These are phyloP conservation scores for Macrolepiota dolichaula DNA, from an alignment of 768 basidiomycete species.

Conservation along the genomic window DNA sequence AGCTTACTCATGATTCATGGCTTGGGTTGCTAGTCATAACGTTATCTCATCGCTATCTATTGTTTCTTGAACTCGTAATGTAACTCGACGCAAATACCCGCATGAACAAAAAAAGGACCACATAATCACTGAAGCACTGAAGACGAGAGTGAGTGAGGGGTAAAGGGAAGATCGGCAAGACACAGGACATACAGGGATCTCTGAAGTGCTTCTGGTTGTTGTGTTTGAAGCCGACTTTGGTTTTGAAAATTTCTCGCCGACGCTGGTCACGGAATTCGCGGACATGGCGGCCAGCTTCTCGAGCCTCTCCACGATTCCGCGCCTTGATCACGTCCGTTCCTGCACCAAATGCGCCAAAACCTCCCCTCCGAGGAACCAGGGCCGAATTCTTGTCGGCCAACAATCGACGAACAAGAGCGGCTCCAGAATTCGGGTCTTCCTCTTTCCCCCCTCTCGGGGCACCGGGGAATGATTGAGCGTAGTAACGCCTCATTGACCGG, in stretches of 20 bases:
- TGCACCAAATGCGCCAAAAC: slow-evolving; percentile 80
- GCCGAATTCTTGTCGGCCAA: slow-evolving; percentile 82
- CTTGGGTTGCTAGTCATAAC: slow-evolving; percentile 1
- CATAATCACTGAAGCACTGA: slow-evolving; percentile 29
- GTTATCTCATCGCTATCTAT: neutral
- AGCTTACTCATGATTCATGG: slow-evolving; percentile 6
- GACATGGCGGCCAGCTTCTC: slow-evolving; percentile 85
- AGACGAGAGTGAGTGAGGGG: neutral
- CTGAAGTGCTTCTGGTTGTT: slow-evolving; percentile 90
- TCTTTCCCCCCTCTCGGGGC: slow-evolving; percentile 34
- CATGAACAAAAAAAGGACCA: neutral
- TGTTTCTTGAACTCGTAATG: slow-evolving; percentile 10
- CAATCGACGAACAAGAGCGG: slow-evolving; percentile 71
- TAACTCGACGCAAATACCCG: slow-evolving; percentile 13
- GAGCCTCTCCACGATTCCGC: slow-evolving; percentile 92
- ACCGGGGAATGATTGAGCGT: slow-evolving; percentile 73
- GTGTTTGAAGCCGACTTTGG: slow-evolving; percentile 71
- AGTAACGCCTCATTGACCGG: slow-evolving; percentile 81
- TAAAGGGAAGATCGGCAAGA: neutral
- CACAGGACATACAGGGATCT: slow-evolving; percentile 58
- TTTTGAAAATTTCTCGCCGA: slow-evolving; percentile 80
- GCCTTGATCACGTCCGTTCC: slow-evolving; percentile 86
- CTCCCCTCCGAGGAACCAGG: slow-evolving; percentile 80
- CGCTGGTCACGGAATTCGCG: slow-evolving; percentile 81
- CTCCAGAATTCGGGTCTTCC: slow-evolving; percentile 69